A percentile compares a stretch with the other conserved stretches of the same genome.
Evolutionary conservation across 1,139 yeast species (phyloP).

Genomic region (Yamadazyma blattariae): DNA sequence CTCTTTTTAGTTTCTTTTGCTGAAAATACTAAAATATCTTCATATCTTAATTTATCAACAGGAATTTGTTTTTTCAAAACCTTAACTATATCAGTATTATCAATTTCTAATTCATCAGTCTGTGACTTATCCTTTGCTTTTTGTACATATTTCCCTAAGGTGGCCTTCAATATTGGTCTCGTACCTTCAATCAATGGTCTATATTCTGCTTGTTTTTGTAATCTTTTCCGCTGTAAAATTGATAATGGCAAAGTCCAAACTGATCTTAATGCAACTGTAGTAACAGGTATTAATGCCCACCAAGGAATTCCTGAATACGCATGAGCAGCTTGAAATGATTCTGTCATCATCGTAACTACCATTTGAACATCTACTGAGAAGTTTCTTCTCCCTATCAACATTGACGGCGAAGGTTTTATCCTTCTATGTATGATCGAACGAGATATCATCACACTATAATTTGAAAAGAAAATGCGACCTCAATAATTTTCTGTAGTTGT

Average conservation of each 20-base stretch:
- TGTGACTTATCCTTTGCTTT: conserved; percentile 27
- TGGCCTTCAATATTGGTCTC: conserved; percentile 70
- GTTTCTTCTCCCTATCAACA: conserved; percentile 4
- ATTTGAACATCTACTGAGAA: conserved; percentile 11
- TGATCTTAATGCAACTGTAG: conserved; percentile 66
- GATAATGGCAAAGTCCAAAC: conserved; percentile 77
- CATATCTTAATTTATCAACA: conserved; percentile 58
- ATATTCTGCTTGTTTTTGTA: conserved; percentile 67
- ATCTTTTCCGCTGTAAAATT: conserved; percentile 62
- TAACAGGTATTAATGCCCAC: conserved; percentile 75
- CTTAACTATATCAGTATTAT: conserved; percentile 5
- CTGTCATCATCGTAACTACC: conserved; percentile 28
- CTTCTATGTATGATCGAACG: not conserved
- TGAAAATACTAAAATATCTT: conserved; percentile 70
- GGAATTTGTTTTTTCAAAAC: conserved; percentile 18
- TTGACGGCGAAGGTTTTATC: not conserved
- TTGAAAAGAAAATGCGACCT: conserved; percentile 2
- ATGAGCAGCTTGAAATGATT: conserved; percentile 48
- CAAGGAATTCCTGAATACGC: conserved; percentile 67
- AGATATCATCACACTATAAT: conserved; percentile 3
- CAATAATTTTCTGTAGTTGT: no score
- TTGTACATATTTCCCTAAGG: conserved; percentile 59
- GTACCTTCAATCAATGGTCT: conserved; percentile 71
- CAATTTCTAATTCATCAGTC: not conserved
- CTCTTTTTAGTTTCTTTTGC: conserved; percentile 76